Evolutionary conservation across 1,139 yeast species (phyloP), one percentile per base, ranked within the genome.

Genomic region (Diutina ranongensis): DNA sequence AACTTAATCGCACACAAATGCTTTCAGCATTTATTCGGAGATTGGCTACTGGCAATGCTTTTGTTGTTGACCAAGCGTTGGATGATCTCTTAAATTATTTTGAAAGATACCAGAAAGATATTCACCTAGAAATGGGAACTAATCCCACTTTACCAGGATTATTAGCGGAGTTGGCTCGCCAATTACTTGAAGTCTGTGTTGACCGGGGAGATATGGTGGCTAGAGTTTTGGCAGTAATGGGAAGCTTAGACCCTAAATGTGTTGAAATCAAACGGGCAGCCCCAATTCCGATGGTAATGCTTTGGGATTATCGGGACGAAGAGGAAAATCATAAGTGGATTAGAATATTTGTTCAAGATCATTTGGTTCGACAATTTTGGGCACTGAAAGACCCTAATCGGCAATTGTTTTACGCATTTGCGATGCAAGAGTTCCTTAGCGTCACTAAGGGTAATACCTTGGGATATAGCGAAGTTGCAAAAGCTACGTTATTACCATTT

Each of bases 331-430:
- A 78, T 3, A 70, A 68, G 3, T 87, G 92, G 56, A 69, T 88
- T 16, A 67, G 78, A 4, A 72, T 74, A 52, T 78, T 89, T 48
- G 67, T 89, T 44, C 83, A 85, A 51, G 74, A 74, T 46, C 72
- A 78, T 51, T 68, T 94, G 16, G 82, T 89, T 9, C 85, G 84
- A 40, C 77, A 87, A 2, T 89, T 88, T 59, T 82, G 94, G 78
- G 88, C 96, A 1, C 83, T 97, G 1, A 84, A 83, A 44, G 88
- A 88, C 57, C 96, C 98, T 0, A 76, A 78, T 22, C 78, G 80
- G 46, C 98, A 94, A 58, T 70, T 85, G 50, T 85, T 83, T 57
- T 72, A 89, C 33, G 96, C 97, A 0, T 84, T 76, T 61, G 86
- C 94, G 0, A 86, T 94, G 75, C 99, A 94, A 58, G 94, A 86